phyloP scores from a whole-genome alignment of 371 early-diverging fungal species.

The Catenaria anguillulae region DNA sequence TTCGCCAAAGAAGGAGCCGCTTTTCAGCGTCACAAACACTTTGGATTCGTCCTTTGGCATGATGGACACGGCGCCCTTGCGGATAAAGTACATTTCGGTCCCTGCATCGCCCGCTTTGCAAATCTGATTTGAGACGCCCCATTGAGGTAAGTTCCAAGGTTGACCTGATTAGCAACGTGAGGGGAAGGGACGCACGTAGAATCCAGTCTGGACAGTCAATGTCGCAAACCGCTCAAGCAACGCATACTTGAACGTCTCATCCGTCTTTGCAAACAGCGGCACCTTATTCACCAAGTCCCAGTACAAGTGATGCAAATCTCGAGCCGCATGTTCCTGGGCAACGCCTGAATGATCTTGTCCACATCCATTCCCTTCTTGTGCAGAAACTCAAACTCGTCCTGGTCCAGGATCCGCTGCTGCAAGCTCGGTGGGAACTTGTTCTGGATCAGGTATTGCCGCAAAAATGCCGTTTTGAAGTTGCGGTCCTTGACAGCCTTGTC shows the following conservation, averaged over 20 bases:
- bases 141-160: no score
- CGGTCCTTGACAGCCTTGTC: neutral
- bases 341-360: neutral
- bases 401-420: neutral
- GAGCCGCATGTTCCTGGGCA: neutral
- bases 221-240: neutral
- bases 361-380: neutral
- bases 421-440: neutral
- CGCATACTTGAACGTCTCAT: neutral
- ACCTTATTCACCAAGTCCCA: neutral
- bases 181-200: neutral
- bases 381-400: neutral
- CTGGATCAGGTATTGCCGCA: neutral
- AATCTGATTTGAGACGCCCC: neutral
- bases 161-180: no score
- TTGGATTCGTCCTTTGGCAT: constrained; percentile 4
- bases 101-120: constrained; percentile 8
- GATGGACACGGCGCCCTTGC: neutral
- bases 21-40: neutral
- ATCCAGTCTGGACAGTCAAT: neutral
- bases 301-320: neutral
- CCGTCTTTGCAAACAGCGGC: neutral
- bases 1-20: constrained; percentile 9
- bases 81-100: constrained; percentile 8
- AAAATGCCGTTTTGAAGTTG: neutral